These are phyloP conservation scores for Kluyveromyces dobzhanskii DNA, from an alignment of 805 yeast genomes.

Conservation along the genomic window DNA sequence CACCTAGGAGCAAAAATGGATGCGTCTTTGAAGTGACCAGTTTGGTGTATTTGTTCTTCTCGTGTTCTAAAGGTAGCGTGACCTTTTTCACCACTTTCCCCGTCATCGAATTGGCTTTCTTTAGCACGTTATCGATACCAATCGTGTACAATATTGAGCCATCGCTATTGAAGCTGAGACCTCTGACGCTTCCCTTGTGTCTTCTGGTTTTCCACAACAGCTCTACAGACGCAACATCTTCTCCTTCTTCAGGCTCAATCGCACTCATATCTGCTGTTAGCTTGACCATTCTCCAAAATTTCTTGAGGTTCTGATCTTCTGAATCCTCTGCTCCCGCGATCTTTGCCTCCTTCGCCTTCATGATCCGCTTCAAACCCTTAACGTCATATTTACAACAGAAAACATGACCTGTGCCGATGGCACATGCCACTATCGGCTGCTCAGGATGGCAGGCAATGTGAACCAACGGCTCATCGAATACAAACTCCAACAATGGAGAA, in stretches of 20 bases:
- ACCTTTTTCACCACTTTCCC: conserved; percentile 69
- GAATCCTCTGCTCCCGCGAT: conserved; percentile 1
- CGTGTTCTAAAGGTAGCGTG: conserved; percentile 10
- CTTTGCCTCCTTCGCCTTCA: conserved; percentile 24
- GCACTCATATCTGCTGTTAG: conserved; percentile 8
- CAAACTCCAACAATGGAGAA: conserved; percentile 30
- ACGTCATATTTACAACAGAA: conserved; percentile 52
- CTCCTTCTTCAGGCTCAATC: conserved; percentile 2
- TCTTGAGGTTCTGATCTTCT: conserved; percentile 30
- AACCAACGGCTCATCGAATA: conserved; percentile 58
- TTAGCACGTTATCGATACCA: conserved; percentile 75
- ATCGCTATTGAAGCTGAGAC: conserved; percentile 48
- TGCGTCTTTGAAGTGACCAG: conserved; percentile 29
- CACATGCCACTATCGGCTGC: conserved; percentile 52
- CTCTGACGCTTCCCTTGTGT: conserved; percentile 83
- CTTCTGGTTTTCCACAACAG: conserved; percentile 76
- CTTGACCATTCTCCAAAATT: conserved; percentile 37
- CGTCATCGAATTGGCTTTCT: conserved; percentile 58
- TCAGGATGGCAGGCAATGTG: conserved; percentile 73
- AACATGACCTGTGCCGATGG: conserved; percentile 78
- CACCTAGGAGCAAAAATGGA: conserved; percentile 44
- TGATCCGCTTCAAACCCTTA: conserved; percentile 31
- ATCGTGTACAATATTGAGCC: conserved; percentile 52
- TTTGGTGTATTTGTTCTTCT: conserved; percentile 26
- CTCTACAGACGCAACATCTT: conserved; percentile 21